Evolutionary conservation across 805 yeast species (phyloP).

Genomic region (Suhomyces sp.): DNA sequence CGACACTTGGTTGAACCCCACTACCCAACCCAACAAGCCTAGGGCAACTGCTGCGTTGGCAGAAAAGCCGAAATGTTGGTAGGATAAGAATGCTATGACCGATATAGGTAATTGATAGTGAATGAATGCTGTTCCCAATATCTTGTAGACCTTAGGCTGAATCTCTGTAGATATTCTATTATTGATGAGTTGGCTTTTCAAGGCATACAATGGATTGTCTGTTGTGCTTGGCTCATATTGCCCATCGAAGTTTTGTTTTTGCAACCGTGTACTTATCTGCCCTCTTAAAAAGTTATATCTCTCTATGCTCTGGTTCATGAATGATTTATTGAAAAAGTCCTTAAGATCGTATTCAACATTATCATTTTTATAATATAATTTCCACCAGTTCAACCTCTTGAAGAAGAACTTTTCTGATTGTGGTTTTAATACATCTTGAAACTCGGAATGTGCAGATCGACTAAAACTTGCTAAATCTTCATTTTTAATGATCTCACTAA

Average conservation of each 20-base stretch:
- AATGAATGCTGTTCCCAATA: slow-evolving; percentile 26
- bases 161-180: slow-evolving; percentile 27
- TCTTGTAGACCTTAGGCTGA: slow-evolving; percentile 35
- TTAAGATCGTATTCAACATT: slow-evolving; percentile 42
- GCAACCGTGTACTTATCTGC: slow-evolving; percentile 29
- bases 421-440: slow-evolving; percentile 35
- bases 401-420: slow-evolving; percentile 27
- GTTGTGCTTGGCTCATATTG: neutral
- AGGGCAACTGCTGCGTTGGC: slow-evolving; percentile 32
- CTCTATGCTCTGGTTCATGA: slow-evolving; percentile 40
- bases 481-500: slow-evolving; percentile 19
- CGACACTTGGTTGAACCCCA: slow-evolving; percentile 42
- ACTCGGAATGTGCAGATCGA: slow-evolving; percentile 31
- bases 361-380: slow-evolving; percentile 38
- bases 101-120: slow-evolving; percentile 40
- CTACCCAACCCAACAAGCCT: slow-evolving; percentile 35
- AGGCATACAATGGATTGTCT: slow-evolving; percentile 27
- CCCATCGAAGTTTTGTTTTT: slow-evolving; percentile 21
- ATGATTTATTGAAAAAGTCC: slow-evolving; percentile 32
- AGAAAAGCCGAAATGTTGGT: slow-evolving; percentile 32
- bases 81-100: slow-evolving; percentile 27
- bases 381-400: slow-evolving; percentile 39
- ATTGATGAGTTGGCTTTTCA: slow-evolving; percentile 31
- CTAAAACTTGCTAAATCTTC: slow-evolving; percentile 27
- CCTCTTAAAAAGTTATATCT: slow-evolving; percentile 37